Evolutionary conservation across 2,329 filamentous ascomycete genomes (phyloP), one percentile per base, ranked within the genome.

Genomic region (Simplicillium sp.): DNA sequence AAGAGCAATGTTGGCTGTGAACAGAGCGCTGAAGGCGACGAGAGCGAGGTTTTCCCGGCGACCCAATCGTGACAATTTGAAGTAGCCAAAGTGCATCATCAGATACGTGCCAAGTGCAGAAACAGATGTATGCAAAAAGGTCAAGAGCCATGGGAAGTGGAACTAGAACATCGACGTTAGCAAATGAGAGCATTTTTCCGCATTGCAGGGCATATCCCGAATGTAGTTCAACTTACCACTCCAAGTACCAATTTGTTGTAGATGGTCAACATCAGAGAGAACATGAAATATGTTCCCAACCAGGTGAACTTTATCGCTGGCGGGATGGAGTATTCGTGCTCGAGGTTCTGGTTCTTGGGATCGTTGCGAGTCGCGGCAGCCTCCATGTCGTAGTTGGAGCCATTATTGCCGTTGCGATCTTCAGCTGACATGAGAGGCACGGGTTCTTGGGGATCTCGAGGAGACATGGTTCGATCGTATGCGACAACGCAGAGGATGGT

Each of bases 1-100:
- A 36, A 78, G 70, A 43, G 76, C 76, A 48, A 80, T 79, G 57
- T 80, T 80, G 54, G 75, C 65, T 13, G 76, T 80, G 57, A 78
- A 80, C 7, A 80, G 66, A 33, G 71, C 63, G 29, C 76, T 80
- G 55, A 80, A 80, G 36, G 70, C 65, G 28, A 76, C 58, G 33
- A 79, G 65, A n/a, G 68, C 65, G 34, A 75, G 54, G 54, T 76
- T 70, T 53, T 80, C 74, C 25, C 65, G 67, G 25, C 64, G 62
- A 3, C 65, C 66, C 32, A 80, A 60, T 42, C 66, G 64, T 11
- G 73, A 71, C 39, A 75, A 60, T 49, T 66, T 67, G 52, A 79
- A 72, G 40, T 70, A 62, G 39, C 73, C 73, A 42, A 65, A 54
- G 43, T 68, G 61, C 49, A 75, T 61, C 52, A 80, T 67, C 42